These are phyloP conservation scores for Pseudodiploospora longispora DNA, from an alignment of 2,329 filamentous ascomycete genomes.

Conservation along the genomic window DNA sequence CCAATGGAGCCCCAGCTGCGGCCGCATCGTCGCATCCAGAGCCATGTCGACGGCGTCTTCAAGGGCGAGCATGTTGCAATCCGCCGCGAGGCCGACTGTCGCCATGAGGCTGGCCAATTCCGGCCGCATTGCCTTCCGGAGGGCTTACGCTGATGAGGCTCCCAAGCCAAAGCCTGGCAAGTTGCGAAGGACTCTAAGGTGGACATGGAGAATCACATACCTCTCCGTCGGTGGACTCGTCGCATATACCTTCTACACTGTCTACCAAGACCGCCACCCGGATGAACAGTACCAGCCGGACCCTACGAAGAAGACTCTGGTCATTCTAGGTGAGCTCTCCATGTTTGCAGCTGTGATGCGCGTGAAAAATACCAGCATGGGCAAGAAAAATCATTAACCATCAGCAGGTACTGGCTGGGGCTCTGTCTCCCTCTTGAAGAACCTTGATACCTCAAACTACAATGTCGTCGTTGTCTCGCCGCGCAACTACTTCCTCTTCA, in stretches of 20 bases:
- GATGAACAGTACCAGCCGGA: constrained; percentile 71
- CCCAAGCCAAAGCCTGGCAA: constrained; percentile 45
- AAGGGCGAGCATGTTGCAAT: constrained; percentile 12
- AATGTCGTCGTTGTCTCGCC: constrained; percentile 97
- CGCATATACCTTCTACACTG: constrained; percentile 67
- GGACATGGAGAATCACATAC: constrained; percentile 77
- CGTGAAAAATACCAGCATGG: neutral
- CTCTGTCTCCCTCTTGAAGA: constrained; percentile 93
- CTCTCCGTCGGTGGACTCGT: constrained; percentile 62
- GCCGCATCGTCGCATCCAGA: constrained; percentile 21
- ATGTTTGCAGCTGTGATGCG: neutral
- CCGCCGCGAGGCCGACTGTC: constrained; percentile 20
- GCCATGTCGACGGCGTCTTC: constrained; percentile 25
- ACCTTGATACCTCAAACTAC: constrained; percentile 98
- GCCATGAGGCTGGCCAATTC: constrained; percentile 26
- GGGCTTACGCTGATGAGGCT: constrained; percentile 44
- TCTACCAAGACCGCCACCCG: constrained; percentile 78
- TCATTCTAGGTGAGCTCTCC: constrained; percentile 68
- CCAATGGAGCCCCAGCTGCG: constrained; percentile 18
- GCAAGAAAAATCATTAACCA: constrained; percentile 14
- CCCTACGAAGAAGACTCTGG: constrained; percentile 90
- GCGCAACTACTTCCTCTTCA: constrained; percentile 99
- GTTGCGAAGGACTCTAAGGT: constrained; percentile 63
- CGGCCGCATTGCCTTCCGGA: constrained; percentile 33
- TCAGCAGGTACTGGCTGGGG: constrained; percentile 83